Conservation (phyloP, 139 green algal genomes). For the Coelastrella sp. region DNA sequence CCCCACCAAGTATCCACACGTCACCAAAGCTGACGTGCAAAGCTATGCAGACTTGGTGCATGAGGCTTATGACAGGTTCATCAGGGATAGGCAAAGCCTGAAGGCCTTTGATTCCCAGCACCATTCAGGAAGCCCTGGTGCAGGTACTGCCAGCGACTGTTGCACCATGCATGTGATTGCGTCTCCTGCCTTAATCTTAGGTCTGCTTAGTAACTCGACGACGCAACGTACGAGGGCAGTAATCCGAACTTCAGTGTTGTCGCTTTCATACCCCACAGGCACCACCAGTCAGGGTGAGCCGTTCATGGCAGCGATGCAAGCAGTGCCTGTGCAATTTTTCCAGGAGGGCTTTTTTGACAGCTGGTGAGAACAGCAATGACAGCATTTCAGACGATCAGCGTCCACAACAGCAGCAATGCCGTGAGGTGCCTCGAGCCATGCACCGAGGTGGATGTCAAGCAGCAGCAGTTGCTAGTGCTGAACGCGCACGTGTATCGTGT, state of each 20-base stretch:
- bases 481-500: background rate
- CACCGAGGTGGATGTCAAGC: background rate
- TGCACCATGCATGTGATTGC: background rate
- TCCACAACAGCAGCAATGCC: background rate
- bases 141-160: background rate
- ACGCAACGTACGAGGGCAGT: too few relatives aligned
- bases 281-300: constrained; percentile 71
- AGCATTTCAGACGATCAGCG: background rate
- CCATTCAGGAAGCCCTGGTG: background rate
- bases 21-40: constrained; percentile 53
- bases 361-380: constrained; percentile 32
- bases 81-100: constrained; percentile 54
- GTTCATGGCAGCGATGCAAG: constrained; percentile 75
- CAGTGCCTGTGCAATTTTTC: constrained; percentile 83
- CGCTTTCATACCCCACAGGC: background rate
- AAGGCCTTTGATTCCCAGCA: constrained; percentile 36
- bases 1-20: constrained; percentile 57
- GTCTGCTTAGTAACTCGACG: too few relatives aligned
- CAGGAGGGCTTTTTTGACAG: constrained; percentile 77
- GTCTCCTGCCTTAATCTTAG: too few relatives aligned
- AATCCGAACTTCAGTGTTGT: too few relatives aligned
- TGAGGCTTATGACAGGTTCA: constrained; percentile 54
- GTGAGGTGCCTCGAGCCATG: background rate
- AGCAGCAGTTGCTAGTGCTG: background rate
- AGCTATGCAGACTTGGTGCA: constrained; percentile 56